Base-by-base conservation (phyloP, 805 yeast species). In the Cyberlindnera amylophila region DNA sequence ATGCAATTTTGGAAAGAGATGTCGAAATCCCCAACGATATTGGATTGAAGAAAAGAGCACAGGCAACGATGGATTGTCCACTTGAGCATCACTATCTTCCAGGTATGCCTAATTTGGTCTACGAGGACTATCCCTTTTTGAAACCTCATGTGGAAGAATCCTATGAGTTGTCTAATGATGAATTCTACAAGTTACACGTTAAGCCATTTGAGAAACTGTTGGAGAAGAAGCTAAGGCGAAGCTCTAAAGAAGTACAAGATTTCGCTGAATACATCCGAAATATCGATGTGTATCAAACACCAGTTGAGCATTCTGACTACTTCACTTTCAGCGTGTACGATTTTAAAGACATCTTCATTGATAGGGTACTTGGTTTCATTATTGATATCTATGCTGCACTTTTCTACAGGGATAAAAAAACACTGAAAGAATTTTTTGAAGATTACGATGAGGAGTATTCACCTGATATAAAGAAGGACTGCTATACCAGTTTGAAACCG, bases 81-180 rank as follows among this genome's bases (percentile, higher is more conserved):
- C 26, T 33, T n/a, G 54, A 50, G 8, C 51, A 53, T 32, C 45
- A 39, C 23, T 55, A 52, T 28, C 35, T 53, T 2, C 60, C 60
- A 3, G 53, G 55, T 0, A 15, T 55, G 28, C 59, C 61, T 2
- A 42, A 43, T 12, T 30, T 53, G 16, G 37, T 55, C 4, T 53
- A 49, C 32, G 59, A 57, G 32, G 53, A 49, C 8, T 57, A 56
- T 32, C 62, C 62, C 1, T 42, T 49, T 4, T 51, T 58, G 30
- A 45, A 41, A 19, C 62, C 62, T 12, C 44, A 42, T 15, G 24
- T 33, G 2, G 44, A 39, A 2, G 28, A 30, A 4, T 49, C 57
- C 29, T 13, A 26, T 7, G 59, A 55, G 36, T 32, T 45, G 10
- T 30, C 44, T 0, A 50, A 53, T 28, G 46, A 50, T 6, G 52